Evolutionary conservation across 148 eudicot genomes (phyloP).

Genomic region (Bassia scoparia): DNA sequence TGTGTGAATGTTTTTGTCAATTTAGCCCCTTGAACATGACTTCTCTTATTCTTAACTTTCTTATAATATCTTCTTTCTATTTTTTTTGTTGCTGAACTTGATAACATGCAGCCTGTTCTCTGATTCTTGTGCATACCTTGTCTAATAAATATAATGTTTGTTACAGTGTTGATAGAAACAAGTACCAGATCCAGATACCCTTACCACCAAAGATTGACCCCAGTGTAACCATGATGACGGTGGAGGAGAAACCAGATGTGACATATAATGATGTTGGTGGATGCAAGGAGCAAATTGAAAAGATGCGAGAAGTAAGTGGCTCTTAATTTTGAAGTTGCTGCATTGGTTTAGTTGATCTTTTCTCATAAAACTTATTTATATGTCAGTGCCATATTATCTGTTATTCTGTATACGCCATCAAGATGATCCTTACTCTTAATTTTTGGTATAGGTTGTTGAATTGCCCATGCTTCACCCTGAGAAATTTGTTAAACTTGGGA

Average conservation of each 20-base stretch:
- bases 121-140: background rate
- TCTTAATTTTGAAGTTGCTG: background rate
- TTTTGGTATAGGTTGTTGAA: conserved; percentile 77
- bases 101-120: background rate
- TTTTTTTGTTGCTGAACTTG: background rate
- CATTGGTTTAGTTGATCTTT: background rate
- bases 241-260: conserved; percentile 98
- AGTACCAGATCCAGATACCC: conserved; percentile 93
- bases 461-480: conserved; percentile 99
- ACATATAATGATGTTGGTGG: conserved; percentile 98
- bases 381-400: background rate
- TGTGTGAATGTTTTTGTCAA: background rate
- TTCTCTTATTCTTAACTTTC: background rate
- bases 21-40: background rate
- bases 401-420: background rate
- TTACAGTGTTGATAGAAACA: conserved; percentile 77
- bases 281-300: conserved; percentile 97
- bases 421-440: background rate
- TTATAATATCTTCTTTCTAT: background rate
- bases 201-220: conserved; percentile 98
- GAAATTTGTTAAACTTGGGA: conserved; percentile 94
- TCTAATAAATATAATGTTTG: conserved; percentile 5
- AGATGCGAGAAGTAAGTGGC: conserved; percentile 81
- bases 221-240: conserved; percentile 99
- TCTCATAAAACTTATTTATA: background rate